These are phyloP conservation scores for Pyronema omphalodes DNA, from an alignment of 495 filamentous ascomycete genomes.

Conservation along the genomic window DNA sequence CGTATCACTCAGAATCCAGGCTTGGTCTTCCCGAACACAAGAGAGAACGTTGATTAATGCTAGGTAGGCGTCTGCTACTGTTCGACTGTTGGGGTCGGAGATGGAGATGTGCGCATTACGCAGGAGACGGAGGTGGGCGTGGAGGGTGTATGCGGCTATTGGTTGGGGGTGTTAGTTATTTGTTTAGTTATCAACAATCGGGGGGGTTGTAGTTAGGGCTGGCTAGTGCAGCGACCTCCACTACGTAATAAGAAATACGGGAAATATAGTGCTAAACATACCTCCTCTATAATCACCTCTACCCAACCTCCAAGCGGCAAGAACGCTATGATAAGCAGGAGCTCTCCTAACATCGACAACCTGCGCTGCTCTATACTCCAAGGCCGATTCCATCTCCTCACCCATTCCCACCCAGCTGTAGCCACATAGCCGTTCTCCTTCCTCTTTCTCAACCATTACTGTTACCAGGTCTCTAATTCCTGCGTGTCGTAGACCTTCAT, in stretches of 20 bases:
- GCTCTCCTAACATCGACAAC: conserved; percentile 39
- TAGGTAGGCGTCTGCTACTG: conserved; percentile 52
- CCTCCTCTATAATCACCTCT: conserved; percentile 65
- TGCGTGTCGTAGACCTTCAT: conserved; percentile 40
- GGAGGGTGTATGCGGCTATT: conserved; percentile 53
- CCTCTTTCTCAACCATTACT: conserved; percentile 48
- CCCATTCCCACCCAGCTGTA: conserved; percentile 63
- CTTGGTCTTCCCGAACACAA: conserved; percentile 64
- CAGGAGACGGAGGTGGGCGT: conserved; percentile 46
- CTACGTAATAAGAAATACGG: too few relatives aligned
- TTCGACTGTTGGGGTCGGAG: conserved; percentile 34
- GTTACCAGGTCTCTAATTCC: conserved; percentile 48
- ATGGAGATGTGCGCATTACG: conserved; percentile 34
- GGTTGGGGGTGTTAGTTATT: background rate
- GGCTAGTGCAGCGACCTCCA: background rate
- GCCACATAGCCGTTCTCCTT: conserved; percentile 47
- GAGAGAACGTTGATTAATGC: conserved; percentile 73
- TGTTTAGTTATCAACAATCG: background rate
- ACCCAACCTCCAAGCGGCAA: conserved; percentile 75
- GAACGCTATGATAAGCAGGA: conserved; percentile 56
- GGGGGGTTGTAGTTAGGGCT: too few relatives aligned
- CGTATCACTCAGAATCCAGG: conserved; percentile 41
- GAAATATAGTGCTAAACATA: background rate
- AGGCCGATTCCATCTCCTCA: conserved; percentile 55
- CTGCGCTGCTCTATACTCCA: conserved; percentile 42